Evolutionary conservation across 2,329 filamentous ascomycete species (phyloP), one percentile per base, ranked within the genome.

Genomic region (Pseudodiploospora longispora): DNA sequence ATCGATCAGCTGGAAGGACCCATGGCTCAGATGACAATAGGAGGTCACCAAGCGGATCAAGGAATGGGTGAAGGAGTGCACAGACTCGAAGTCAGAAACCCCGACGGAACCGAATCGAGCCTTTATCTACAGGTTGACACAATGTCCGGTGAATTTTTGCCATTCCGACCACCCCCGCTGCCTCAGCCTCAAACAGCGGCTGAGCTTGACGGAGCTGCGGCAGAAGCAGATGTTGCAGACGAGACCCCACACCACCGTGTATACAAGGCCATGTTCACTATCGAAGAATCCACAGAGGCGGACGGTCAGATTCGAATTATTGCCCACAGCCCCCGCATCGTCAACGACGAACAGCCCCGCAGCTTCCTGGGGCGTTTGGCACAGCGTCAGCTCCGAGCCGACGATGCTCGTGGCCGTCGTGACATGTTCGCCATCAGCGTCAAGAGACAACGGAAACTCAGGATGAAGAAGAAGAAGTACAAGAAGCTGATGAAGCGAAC

Each of bases 381-480:
- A 41, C 68, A 74, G 57, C 78, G 83, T 50, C 78, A 83, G 64
- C 63, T 80, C 55, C 72, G 69, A 48, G 79, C 76, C 47, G 74
- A 80, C 50, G 73, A 79, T 44, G 67, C 69, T 41, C 68, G 72
- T 50, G 67, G 67, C 43, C 69, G 68, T 52, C 65, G 64, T 46
- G 66, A 70, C 55, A 90, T 95, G 83, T 70, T 83, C 49, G 79
- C 88, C 51, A 88, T 98, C 62, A 95, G 87, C 61, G 91, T 96
- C 55, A 89, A 84, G 75, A 78, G 93, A 65, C 88, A 95, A 68
- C 76, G 89, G 61, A 94, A 93, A 72, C 71, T 96, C 60, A 95
- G 89, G 80, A 98, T 98, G 90, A 98, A 98, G 86, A 98, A 97
- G 80, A 91, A 97, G 79, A 98, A 98, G 82, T 95, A 95, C 70